Percentiles rank a stretch among this genome's conserved stretches.
phyloP scores from a whole-genome alignment of 257 asterid species.

The Oldenlandia corymbosa region DNA sequence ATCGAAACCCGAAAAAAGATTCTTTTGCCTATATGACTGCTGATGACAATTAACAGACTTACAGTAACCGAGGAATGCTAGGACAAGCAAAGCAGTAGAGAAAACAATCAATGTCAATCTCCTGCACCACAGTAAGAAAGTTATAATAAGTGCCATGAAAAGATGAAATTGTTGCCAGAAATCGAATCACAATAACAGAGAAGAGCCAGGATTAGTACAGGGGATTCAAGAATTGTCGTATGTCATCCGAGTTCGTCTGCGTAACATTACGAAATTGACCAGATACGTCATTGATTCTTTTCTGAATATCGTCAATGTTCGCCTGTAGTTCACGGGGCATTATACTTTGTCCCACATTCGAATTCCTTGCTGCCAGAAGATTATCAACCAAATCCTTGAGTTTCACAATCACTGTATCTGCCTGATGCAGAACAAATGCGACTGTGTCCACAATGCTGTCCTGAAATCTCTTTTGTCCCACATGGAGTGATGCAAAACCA shows the following conservation, averaged over 20 bases:
- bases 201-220: conserved; percentile 17
- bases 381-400: conserved; percentile 20
- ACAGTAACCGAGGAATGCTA: conserved; percentile 30
- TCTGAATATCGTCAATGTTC: conserved; percentile 7
- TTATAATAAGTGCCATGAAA: too few species aligned
- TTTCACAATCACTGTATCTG: conserved; percentile 16
- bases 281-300: conserved; percentile 3
- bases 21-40: too few species aligned
- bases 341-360: conserved; percentile 7
- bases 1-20: too few species aligned
- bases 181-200: background rate
- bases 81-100: conserved; percentile 16
- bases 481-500: conserved; percentile 13
- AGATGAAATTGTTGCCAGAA: background rate
- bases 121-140: conserved; percentile 16
- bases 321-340: conserved; percentile 13
- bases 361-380: conserved; percentile 28
- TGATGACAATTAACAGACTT: conserved; percentile 1
- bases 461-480: conserved; percentile 29
- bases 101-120: conserved; percentile 11
- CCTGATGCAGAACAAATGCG: conserved; percentile 23
- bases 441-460: conserved; percentile 27
- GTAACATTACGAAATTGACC: conserved; percentile 16
- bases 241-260: conserved; percentile 9
- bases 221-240: conserved; percentile 15